These are phyloP conservation scores for Chlorella vulgaris DNA, from an alignment of 139 green algal genomes.

Conservation along the genomic window DNA sequence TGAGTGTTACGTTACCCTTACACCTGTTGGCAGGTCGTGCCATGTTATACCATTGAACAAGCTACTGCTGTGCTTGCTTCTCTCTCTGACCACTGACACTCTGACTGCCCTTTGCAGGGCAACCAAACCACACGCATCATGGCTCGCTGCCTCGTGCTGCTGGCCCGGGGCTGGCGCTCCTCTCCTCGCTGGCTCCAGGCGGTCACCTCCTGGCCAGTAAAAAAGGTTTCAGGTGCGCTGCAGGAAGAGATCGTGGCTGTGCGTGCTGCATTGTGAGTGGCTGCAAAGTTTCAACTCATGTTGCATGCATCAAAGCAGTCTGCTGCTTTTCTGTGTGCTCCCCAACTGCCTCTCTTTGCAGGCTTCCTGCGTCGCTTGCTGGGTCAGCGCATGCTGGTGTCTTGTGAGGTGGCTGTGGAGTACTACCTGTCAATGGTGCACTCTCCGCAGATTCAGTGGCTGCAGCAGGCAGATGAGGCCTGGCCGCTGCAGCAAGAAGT, in stretches of 20 bases:
- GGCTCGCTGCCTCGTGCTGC: neutral
- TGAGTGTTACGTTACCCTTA: neutral
- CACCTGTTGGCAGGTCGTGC: no score
- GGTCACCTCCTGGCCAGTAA: constrained; percentile 20
- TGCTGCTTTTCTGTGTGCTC: no score
- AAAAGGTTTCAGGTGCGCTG: neutral
- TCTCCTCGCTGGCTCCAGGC: neutral
- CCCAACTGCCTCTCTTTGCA: neutral
- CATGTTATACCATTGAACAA: no score
- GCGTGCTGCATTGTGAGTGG: no score
- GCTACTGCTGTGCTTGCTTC: neutral
- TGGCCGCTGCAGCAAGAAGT: constrained; percentile 28
- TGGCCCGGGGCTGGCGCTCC: neutral
- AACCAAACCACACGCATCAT: neutral
- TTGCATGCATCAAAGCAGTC: no score
- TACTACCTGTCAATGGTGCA: constrained; percentile 73
- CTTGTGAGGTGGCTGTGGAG: constrained; percentile 79
- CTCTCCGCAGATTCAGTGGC: constrained; percentile 55
- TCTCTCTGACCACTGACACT: no score
- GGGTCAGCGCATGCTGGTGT: constrained; percentile 55
- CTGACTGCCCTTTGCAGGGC: neutral
- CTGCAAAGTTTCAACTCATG: no score
- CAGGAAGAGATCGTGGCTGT: neutral
- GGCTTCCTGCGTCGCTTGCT: constrained; percentile 41
- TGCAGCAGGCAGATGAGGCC: constrained; percentile 38